Evolutionary conservation across 441 rosid genomes (phyloP), one percentile per base, ranked within the genome.

Genomic region (Aleurites moluccanus): DNA sequence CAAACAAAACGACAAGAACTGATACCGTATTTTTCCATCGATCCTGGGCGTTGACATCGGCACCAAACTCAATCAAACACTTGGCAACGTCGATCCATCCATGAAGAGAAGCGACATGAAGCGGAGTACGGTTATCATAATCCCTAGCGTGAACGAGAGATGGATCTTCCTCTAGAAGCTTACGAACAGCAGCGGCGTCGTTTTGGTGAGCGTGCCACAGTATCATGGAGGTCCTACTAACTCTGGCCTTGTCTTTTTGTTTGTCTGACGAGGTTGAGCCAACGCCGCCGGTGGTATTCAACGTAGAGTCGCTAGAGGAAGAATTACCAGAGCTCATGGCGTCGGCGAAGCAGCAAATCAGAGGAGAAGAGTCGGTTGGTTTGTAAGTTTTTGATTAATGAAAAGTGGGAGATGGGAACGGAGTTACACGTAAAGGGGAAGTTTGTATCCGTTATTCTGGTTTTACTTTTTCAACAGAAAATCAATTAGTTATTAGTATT

Each of bases 131-230:
- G 69, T 64, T 90, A 66, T 96, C 99, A 80, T 93, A 96, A 79
- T 93, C 99, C 83, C 91, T 86, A 27, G 99, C 99, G 62, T 83
- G 90, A 73, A 96, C 98, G 44, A 96, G 84, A 63, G 94, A 79
- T 6, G 70, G 88, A 82, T 93, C 98, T 77, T 96, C 99, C 83
- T 93, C 97, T 4, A 96, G 91, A 35, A 96, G 96, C 80, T 93
- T 96, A 65, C 90, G 83, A 47, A 96, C 99, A 15, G 98, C 93
- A 9, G 85, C 75, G 73, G 85, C 85, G 84, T 96, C 98, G 89
- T 96, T 92, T 72, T 96, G 99, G 81, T 96, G 99, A 15, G 99
- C 93, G 81, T 96, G 98, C 99, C 99, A 96, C 3, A 93, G 89
- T 72, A 96, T 93, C 78, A 89, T 80, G 35, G 98, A 93, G 49